A percentile compares a stretch with the other conserved stretches of the same genome.
These are phyloP conservation scores for Heliocybe sulcata DNA, from an alignment of 1,284 basidiomycete species.

Conservation along the genomic window DNA sequence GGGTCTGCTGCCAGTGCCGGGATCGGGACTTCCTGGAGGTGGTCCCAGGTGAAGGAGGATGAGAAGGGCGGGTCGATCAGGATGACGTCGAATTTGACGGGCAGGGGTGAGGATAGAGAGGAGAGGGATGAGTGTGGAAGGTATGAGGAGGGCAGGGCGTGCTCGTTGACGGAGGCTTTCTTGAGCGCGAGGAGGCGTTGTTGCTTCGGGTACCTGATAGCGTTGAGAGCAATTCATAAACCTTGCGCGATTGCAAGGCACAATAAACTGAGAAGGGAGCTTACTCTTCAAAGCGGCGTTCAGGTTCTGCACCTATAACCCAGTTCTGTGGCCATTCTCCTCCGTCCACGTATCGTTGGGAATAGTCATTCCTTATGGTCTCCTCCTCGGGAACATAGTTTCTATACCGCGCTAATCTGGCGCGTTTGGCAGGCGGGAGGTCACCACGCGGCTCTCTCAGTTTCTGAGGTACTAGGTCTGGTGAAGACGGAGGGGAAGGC, in stretches of 20 bases:
- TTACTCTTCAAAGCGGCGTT: constrained; percentile 89
- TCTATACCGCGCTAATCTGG: constrained; percentile 53
- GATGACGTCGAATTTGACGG: constrained; percentile 83
- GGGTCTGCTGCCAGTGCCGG: constrained; percentile 85
- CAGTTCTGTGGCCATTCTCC: constrained; percentile 91
- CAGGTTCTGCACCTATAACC: constrained; percentile 81
- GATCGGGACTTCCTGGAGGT: constrained; percentile 77
- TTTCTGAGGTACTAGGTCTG: constrained; percentile 23
- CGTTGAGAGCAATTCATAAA: constrained; percentile 3
- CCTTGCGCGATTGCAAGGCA: neutral
- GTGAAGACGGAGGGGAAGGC: constrained; percentile 38
- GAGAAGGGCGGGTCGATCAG: constrained; percentile 87
- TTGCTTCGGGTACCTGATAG: constrained; percentile 82
- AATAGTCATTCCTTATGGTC: constrained; percentile 93
- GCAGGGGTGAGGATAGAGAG: neutral
- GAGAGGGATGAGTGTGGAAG: constrained; percentile 52
- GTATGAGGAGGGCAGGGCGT: constrained; percentile 61
- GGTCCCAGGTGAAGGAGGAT: constrained; percentile 78
- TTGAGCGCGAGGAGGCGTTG: constrained; percentile 77
- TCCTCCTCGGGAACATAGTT: constrained; percentile 90
- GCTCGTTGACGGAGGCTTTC: constrained; percentile 56
- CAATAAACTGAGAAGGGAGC: constrained; percentile 22
- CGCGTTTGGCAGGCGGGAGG: constrained; percentile 63
- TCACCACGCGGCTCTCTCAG: constrained; percentile 40
- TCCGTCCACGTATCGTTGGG: constrained; percentile 81